These are phyloP conservation scores for Meira nashicola DNA, from an alignment of 1,284 basidiomycete genomes.

Conservation along the genomic window DNA sequence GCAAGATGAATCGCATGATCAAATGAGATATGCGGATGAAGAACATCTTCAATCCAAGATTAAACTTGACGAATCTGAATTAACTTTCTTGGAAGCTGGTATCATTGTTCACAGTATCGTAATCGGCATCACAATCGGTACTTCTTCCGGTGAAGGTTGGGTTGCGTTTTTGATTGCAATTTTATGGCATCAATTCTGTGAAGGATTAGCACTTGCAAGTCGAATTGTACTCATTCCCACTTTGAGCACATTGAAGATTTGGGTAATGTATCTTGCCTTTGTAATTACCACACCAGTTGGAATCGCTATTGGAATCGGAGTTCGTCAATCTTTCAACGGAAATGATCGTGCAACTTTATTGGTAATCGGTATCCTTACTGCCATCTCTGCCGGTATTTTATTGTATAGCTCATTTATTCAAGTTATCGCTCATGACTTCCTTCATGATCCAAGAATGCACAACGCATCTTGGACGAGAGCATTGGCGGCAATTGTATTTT, in stretches of 20 bases:
- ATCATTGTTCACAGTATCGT: slow-evolving; percentile 55
- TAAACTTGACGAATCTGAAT: slow-evolving; percentile 30
- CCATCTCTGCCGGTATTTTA: slow-evolving; percentile 79
- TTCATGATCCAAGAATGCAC: no score
- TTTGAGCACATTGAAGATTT: slow-evolving; percentile 19
- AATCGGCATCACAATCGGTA: slow-evolving; percentile 53
- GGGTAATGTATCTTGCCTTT: slow-evolving; percentile 36
- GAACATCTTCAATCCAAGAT: background rate
- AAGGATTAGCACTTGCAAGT: slow-evolving; percentile 24
- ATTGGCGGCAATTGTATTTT: no score
- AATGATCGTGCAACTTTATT: slow-evolving; percentile 68
- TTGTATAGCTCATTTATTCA: slow-evolving; percentile 61
- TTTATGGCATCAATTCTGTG: slow-evolving; percentile 45
- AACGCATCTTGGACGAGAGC: no score
- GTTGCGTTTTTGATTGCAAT: slow-evolving; percentile 47
- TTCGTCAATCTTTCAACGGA: slow-evolving; percentile 77
- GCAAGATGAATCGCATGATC: background rate
- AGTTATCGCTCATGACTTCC: no score
- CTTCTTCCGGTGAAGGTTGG: slow-evolving; percentile 27
- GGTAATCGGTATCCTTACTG: slow-evolving; percentile 76
- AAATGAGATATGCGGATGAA: background rate
- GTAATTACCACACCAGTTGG: slow-evolving; percentile 59
- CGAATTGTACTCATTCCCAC: slow-evolving; percentile 43
- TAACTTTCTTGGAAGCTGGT: slow-evolving; percentile 54
- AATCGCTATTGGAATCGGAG: slow-evolving; percentile 66